These are phyloP conservation scores for Fusarium sororula DNA, from an alignment of 2,329 filamentous ascomycete genomes.

Conservation along the genomic window DNA sequence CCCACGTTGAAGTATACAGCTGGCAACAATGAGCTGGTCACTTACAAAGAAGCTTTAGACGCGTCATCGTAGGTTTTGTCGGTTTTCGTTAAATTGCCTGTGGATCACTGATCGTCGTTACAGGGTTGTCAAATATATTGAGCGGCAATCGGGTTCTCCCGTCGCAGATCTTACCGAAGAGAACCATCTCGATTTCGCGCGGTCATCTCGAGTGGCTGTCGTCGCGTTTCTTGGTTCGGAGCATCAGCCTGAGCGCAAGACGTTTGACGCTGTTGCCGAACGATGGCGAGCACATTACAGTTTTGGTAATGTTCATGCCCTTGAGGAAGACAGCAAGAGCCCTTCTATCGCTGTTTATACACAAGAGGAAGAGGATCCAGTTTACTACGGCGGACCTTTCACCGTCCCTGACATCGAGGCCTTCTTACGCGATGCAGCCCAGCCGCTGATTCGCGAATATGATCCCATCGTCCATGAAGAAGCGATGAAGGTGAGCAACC, in stretches of 20 bases:
- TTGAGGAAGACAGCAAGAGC: not conserved
- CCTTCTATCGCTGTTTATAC: not conserved
- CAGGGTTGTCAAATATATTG: not conserved
- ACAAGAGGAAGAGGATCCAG: not conserved
- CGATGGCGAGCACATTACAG: not conserved
- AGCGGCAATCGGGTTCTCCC: not conserved
- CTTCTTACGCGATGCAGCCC: not conserved
- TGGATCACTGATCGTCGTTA: not conserved
- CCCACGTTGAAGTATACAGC: not conserved
- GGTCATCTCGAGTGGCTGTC: not conserved
- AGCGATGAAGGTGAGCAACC: not conserved
- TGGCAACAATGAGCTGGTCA: not conserved
- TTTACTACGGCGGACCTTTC: not conserved
- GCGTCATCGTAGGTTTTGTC: not conserved
- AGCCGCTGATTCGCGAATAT: not conserved
- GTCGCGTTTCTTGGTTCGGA: not conserved
- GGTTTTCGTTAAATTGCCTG: not conserved
- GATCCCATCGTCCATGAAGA: not conserved
- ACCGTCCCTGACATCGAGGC: not conserved
- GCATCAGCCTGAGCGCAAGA: rapidly evolving
- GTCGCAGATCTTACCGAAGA: not conserved
- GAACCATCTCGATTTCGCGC: not conserved
- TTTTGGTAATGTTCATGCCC: not conserved
- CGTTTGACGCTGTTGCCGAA: not conserved
- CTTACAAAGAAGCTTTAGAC: not conserved